These are phyloP conservation scores for Melaleuca quinquenervia DNA, from an alignment of 345 rosid genomes.

Conservation along the genomic window DNA sequence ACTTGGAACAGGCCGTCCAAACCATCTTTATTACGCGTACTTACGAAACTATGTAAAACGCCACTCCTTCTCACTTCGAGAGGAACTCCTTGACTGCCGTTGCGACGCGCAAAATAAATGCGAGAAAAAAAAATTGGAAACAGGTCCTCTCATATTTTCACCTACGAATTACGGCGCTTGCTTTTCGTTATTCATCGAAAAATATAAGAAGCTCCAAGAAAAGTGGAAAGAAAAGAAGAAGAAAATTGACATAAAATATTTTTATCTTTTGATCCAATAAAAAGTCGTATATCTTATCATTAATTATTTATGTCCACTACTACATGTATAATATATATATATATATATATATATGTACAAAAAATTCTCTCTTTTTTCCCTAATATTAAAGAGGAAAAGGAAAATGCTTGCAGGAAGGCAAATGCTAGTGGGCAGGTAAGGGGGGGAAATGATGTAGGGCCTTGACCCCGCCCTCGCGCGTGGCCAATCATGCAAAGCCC, in stretches of 20 bases:
- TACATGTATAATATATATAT: no score
- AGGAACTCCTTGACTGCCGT: not conserved
- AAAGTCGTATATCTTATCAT: not conserved
- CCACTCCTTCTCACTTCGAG: rapidly evolving
- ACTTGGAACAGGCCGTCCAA: not conserved
- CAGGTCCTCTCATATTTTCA: not conserved
- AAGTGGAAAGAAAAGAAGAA: not conserved
- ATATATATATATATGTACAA: no score
- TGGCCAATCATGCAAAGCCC: not conserved
- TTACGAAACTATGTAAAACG: not conserved
- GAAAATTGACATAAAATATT: not conserved
- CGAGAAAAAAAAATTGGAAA: no score
- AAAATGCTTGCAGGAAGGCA: not conserved
- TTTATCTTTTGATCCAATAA: not conserved
- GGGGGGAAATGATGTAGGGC: not conserved
- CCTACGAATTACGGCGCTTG: not conserved
- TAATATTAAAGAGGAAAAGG: not conserved
- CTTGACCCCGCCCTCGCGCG: not conserved
- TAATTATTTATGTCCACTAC: not conserved
- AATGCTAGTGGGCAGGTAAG: not conserved
- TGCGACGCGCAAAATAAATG: no score
- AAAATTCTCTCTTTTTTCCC: not conserved
- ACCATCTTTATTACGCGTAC: not conserved
- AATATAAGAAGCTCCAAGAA: not conserved
- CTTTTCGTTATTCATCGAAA: not conserved